Evolutionary conservation across 2,329 filamentous ascomycete species (phyloP).

Genomic region (Pyrenophora seminiperda): DNA sequence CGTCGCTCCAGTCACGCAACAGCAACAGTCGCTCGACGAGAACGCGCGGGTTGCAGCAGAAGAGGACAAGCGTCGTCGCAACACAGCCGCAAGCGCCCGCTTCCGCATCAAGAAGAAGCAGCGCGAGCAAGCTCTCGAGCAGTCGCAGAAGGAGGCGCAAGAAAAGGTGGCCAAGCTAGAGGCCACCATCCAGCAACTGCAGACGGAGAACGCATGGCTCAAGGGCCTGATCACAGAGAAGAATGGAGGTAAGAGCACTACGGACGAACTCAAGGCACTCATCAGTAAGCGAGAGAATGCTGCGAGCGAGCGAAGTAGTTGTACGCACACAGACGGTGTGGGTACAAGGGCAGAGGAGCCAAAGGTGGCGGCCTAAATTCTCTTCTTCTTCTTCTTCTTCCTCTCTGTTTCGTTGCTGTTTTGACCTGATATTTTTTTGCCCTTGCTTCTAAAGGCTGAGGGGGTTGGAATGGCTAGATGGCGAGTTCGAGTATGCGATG

Average conservation of each 20-base stretch:
- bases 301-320: conserved; percentile 42
- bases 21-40: conserved; percentile 51
- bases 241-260: conserved; percentile 46
- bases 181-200: conserved; percentile 55
- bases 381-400: conserved; percentile 11
- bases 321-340: conserved; percentile 46
- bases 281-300: conserved; percentile 44
- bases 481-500: not conserved
- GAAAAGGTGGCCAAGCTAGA: conserved; percentile 55
- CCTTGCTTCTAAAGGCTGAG: not conserved
- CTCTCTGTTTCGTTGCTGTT: not conserved
- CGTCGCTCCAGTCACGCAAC: conserved; percentile 35
- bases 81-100: conserved; percentile 59
- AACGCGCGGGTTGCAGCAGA: conserved; percentile 55
- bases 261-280: conserved; percentile 41
- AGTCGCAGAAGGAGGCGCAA: conserved; percentile 57
- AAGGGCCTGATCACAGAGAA: conserved; percentile 59
- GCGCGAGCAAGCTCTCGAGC: conserved; percentile 58
- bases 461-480: not conserved
- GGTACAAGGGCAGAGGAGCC: conserved; percentile 37
- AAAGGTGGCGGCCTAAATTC: conserved; percentile 43
- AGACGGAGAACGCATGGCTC: conserved; percentile 60
- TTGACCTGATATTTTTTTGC: not conserved
- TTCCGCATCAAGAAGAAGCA: conserved; percentile 63
- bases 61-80: conserved; percentile 60